Conservation (phyloP, 331 rosid species). For the Quercus phellos region DNA sequence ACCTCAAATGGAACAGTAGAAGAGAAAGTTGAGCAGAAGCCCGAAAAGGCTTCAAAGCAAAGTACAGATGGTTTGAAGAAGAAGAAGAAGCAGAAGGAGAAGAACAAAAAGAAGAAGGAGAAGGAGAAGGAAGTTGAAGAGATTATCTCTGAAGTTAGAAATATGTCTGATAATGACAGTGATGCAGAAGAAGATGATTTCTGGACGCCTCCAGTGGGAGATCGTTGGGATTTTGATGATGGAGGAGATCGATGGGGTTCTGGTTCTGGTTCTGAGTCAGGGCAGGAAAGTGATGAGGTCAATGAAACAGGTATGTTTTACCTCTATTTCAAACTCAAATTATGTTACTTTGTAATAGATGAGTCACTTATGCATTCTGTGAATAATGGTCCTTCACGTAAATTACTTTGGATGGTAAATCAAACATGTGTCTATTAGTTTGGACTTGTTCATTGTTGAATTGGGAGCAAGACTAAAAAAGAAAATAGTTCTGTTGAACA, state of each 20-base stretch:
- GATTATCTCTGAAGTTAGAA: conserved; percentile 37
- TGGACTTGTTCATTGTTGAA: background rate
- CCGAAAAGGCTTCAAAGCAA: background rate
- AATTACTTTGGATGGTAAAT: background rate
- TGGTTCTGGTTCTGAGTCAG: conserved; percentile 56
- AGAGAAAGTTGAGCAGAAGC: conserved; percentile 30
- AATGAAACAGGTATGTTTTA: conserved; percentile 46
- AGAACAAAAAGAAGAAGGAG: background rate
- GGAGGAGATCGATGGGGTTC: conserved; percentile 85
- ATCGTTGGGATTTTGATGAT: conserved; percentile 81
- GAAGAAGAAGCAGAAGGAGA: background rate
- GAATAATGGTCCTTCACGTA: background rate
- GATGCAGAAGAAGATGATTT: conserved; percentile 60
- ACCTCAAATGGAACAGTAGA: conserved; percentile 32
- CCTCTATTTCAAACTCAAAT: background rate
- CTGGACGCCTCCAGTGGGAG: conserved; percentile 84
- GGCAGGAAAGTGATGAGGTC: conserved; percentile 42
- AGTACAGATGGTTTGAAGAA: conserved; percentile 24
- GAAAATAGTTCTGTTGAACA: background rate
- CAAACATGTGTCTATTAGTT: background rate
- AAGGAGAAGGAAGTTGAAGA: conserved; percentile 43
- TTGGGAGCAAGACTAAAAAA: background rate
- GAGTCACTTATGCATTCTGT: too few relatives aligned
- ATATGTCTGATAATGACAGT: conserved; percentile 38
- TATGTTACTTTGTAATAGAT: background rate